A percentile compares a stretch with the other conserved stretches of the same genome.
phyloP scores from a whole-genome alignment of 805 yeast genomes.

The Candida lessepsii region DNA sequence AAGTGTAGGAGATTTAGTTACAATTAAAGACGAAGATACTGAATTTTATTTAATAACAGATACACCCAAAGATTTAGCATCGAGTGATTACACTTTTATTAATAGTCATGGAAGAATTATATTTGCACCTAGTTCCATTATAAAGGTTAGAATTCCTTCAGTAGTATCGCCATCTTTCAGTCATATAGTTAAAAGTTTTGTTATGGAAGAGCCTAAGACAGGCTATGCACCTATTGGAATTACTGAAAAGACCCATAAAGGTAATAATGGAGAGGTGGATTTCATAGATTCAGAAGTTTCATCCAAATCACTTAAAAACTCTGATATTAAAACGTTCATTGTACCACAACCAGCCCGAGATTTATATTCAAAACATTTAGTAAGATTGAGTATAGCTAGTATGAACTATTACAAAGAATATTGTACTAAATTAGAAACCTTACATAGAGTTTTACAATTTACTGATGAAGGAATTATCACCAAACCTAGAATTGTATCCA shows the following conservation, averaged over 20 bases:
- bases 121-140: constrained; percentile 44
- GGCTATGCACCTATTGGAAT: constrained; percentile 40
- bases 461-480: constrained; percentile 30
- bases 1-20: constrained; percentile 63
- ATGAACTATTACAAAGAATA: constrained; percentile 39
- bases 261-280: constrained; percentile 14
- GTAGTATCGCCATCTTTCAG: constrained; percentile 37
- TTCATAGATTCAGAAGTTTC: constrained; percentile 36
- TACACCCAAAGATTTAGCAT: constrained; percentile 48
- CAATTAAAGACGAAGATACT: constrained; percentile 43
- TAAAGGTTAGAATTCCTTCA: constrained; percentile 54
- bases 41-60: constrained; percentile 55
- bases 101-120: constrained; percentile 56
- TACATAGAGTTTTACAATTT: constrained; percentile 47
- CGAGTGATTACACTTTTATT: constrained; percentile 56
- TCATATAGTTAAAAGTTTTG: constrained; percentile 21
- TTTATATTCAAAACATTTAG: constrained; percentile 34
- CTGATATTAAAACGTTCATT: constrained; percentile 34
- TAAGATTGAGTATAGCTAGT: constrained; percentile 38
- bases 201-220: constrained; percentile 30
- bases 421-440: constrained; percentile 41
- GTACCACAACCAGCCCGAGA: constrained; percentile 37
- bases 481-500: constrained; percentile 31
- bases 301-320: constrained; percentile 31
- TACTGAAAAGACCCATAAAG: constrained; percentile 1